Conservation (phyloP, 148 eudicot species). For the Chenopodium suecicum region DNA sequence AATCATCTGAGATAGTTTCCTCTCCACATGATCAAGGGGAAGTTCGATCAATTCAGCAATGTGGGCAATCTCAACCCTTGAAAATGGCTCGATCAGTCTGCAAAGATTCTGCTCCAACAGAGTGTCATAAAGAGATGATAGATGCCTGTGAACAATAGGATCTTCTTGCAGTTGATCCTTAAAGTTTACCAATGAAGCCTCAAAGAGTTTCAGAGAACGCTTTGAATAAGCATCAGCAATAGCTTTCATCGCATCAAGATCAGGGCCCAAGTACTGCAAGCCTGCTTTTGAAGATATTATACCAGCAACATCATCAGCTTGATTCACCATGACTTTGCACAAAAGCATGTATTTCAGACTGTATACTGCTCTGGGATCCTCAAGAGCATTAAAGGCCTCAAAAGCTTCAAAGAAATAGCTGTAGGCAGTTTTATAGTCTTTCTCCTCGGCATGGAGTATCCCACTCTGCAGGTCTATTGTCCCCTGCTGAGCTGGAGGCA, state of each 20-base stretch:
- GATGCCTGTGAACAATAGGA: conserved; percentile 50
- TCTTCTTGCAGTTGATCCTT: conserved; percentile 48
- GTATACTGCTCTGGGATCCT: conserved; percentile 50
- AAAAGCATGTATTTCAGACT: conserved; percentile 51
- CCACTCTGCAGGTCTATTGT: conserved; percentile 52
- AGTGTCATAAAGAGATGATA: conserved; percentile 46
- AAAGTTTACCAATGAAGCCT: conserved; percentile 40
- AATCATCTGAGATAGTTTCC: conserved; percentile 52
- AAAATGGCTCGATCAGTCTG: conserved; percentile 49
- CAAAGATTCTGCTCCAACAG: conserved; percentile 52
- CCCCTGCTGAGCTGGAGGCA: conserved; percentile 55
- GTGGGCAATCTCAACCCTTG: conserved; percentile 47
- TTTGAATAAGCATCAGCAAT: conserved; percentile 53
- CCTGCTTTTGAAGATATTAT: conserved; percentile 52
- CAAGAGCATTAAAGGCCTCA: conserved; percentile 52
- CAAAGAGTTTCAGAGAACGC: conserved; percentile 45
- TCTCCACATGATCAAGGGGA: conserved; percentile 46
- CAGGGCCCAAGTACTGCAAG: conserved; percentile 48
- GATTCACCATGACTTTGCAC: conserved; percentile 54
- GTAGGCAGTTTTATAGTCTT: conserved; percentile 49
- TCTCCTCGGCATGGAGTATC: conserved; percentile 50
- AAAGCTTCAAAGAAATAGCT: conserved; percentile 52
- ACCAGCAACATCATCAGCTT: conserved; percentile 54
- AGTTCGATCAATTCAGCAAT: conserved; percentile 47
- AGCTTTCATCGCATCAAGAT: conserved; percentile 55